Evolutionary conservation across 148 eudicot genomes (phyloP).

Genomic region (Diospyros lotus): DNA sequence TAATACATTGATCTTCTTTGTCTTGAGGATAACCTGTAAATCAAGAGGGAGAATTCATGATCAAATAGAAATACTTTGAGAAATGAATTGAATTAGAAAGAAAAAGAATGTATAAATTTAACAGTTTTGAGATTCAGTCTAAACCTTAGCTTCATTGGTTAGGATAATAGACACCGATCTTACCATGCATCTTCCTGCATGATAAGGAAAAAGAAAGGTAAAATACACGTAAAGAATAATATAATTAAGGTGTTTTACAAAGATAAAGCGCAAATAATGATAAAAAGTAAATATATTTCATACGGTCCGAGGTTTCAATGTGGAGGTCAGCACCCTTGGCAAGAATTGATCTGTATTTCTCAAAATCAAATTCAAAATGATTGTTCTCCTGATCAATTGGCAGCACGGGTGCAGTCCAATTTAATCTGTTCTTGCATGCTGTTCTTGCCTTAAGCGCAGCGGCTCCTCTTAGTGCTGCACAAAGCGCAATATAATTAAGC

Average conservation of each 20-base stretch:
- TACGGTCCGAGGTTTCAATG: conserved; percentile 55
- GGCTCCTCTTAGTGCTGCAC: conserved; percentile 80
- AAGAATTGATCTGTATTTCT: conserved; percentile 48
- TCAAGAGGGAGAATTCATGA: conserved; percentile 1
- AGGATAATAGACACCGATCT: conserved; percentile 62
- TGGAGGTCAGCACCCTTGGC: conserved; percentile 59
- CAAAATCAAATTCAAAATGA: conserved; percentile 56
- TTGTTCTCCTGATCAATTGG: conserved; percentile 56
- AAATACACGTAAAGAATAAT: conserved; percentile 20
- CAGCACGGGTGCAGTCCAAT: conserved; percentile 49
- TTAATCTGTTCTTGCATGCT: conserved; percentile 56
- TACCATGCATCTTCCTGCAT: conserved; percentile 50
- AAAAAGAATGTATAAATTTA: neutral
- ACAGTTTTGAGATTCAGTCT: neutral
- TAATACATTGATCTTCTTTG: conserved; percentile 55
- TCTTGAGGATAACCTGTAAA: conserved; percentile 67
- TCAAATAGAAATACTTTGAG: neutral
- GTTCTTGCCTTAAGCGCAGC: conserved; percentile 78
- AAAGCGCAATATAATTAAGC: neutral
- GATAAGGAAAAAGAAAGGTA: no score
- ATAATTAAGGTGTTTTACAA: neutral
- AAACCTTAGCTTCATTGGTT: conserved; percentile 71
- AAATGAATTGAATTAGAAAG: neutral
- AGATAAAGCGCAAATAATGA: neutral
- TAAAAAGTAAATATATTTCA: neutral